Evolutionary conservation across 208 protist species (phyloP).

Genomic region (Balamuthia mandrillaris): DNA sequence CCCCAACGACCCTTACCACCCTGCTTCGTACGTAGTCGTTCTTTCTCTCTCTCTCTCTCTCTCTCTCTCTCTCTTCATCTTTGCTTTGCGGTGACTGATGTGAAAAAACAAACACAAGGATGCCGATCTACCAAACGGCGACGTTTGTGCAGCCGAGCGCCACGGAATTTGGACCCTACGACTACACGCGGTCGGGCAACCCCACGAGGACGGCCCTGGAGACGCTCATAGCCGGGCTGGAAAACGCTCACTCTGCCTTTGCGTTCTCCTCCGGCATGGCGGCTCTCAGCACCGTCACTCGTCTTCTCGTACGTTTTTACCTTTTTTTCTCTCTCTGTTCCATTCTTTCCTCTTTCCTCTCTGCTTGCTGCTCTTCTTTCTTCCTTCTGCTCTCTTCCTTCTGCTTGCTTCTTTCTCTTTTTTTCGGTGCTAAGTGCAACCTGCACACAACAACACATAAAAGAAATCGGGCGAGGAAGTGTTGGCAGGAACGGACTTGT

Average conservation of each 20-base stretch:
- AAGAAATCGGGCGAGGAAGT: slow-evolving; percentile 23
- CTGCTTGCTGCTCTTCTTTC: not conserved
- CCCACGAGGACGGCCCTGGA: not conserved
- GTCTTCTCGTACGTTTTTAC: not conserved
- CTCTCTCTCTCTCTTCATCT: not conserved
- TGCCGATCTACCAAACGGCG: slow-evolving; percentile 80
- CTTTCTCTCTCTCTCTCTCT: not conserved
- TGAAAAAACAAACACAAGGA: no score
- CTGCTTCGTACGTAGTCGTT: slow-evolving; percentile 55
- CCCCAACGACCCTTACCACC: slow-evolving; percentile 82
- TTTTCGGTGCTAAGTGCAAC: no score
- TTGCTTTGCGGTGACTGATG: not conserved
- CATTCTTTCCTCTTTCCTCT: not conserved
- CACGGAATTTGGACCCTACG: slow-evolving; percentile 70
- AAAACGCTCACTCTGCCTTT: slow-evolving; percentile 27
- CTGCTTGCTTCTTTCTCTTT: not conserved
- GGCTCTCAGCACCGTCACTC: slow-evolving; percentile 10
- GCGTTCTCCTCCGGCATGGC: slow-evolving; percentile 25
- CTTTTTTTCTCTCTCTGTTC: not conserved
- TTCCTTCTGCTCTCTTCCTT: slow-evolving; percentile 1
- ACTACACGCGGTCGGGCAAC: slow-evolving; percentile 20
- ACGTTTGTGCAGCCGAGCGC: slow-evolving; percentile 83
- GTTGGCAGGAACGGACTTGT: slow-evolving; percentile 84
- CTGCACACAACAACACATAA: no score
- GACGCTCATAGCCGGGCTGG: slow-evolving; percentile 6